Evolutionary conservation across 805 yeast genomes (phyloP).

Genomic region (Kodamaea fukazawae): DNA sequence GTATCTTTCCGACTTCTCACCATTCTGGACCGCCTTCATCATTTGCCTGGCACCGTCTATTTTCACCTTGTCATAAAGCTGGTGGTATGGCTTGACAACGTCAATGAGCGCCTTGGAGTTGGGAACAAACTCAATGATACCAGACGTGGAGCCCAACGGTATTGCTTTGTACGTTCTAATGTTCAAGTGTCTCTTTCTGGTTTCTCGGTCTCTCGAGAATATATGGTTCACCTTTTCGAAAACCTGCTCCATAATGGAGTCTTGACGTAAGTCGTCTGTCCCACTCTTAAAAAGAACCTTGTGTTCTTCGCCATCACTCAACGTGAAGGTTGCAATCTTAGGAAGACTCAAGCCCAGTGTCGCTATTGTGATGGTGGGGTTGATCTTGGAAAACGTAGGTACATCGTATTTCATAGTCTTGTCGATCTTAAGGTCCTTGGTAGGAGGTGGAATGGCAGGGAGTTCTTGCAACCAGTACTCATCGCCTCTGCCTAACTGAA

Average conservation of each 20-base stretch:
- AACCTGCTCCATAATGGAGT: constrained; percentile 96
- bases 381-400: constrained; percentile 48
- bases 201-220: constrained; percentile 51
- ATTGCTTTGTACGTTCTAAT: constrained; percentile 86
- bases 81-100: constrained; percentile 64
- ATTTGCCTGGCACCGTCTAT: constrained; percentile 57
- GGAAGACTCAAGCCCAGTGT: constrained; percentile 85
- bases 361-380: constrained; percentile 55
- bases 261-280: constrained; percentile 90
- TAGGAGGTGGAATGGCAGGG: constrained; percentile 67
- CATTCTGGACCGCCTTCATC: constrained; percentile 59
- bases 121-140: constrained; percentile 86
- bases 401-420: constrained; percentile 44
- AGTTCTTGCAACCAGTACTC: constrained; percentile 44
- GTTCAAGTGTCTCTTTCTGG: constrained; percentile 55
- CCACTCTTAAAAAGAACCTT: constrained; percentile 77
- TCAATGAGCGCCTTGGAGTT: constrained; percentile 72
- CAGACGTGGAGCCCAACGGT: constrained; percentile 84
- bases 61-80: constrained; percentile 42
- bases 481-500: constrained; percentile 33
- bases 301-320: constrained; percentile 58
- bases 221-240: constrained; percentile 80
- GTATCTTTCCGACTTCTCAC: constrained; percentile 42
- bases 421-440: constrained; percentile 45
- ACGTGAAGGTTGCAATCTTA: constrained; percentile 58